Conservation (phyloP, 2,329 filamentous ascomycete species). For the Acephala macrosclerotiorum region DNA sequence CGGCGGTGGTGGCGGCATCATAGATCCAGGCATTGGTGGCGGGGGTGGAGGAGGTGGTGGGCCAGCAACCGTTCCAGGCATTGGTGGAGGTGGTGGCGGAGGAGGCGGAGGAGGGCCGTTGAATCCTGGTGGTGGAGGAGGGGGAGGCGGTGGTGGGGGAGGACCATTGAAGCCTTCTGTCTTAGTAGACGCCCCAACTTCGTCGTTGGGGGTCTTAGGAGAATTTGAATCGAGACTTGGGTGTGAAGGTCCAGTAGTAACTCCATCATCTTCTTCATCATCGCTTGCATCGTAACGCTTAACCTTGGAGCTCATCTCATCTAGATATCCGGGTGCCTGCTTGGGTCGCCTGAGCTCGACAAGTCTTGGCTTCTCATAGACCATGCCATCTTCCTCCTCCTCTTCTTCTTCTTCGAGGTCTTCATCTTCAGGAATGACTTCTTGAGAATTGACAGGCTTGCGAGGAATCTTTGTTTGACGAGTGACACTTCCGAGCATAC, state of each 20-base stretch:
- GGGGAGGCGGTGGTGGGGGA: slow-evolving; percentile 47
- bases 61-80: slow-evolving; percentile 48
- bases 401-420: slow-evolving; percentile 60
- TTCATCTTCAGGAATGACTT: slow-evolving; percentile 46
- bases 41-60: slow-evolving; percentile 54
- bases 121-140: slow-evolving; percentile 49
- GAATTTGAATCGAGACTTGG: slow-evolving; percentile 74
- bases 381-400: slow-evolving; percentile 60
- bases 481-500: slow-evolving; percentile 76
- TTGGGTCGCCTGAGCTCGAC: slow-evolving; percentile 78
- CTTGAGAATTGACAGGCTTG: slow-evolving; percentile 56
- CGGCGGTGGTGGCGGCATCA: slow-evolving; percentile 57
- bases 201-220: slow-evolving; percentile 59
- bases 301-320: slow-evolving; percentile 78
- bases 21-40: slow-evolving; percentile 48
- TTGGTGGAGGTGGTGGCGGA: slow-evolving; percentile 50
- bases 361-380: slow-evolving; percentile 75
- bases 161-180: slow-evolving; percentile 44
- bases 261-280: slow-evolving; percentile 62
- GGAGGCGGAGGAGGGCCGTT: slow-evolving; percentile 48
- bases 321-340: slow-evolving; percentile 65
- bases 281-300: slow-evolving; percentile 69
- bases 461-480: slow-evolving; percentile 64
- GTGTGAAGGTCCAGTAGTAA: slow-evolving; percentile 78
- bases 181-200: slow-evolving; percentile 27